Base-by-base conservation (phyloP, 176 grass and related monocot species). In the Aegilops sharonensis region DNA sequence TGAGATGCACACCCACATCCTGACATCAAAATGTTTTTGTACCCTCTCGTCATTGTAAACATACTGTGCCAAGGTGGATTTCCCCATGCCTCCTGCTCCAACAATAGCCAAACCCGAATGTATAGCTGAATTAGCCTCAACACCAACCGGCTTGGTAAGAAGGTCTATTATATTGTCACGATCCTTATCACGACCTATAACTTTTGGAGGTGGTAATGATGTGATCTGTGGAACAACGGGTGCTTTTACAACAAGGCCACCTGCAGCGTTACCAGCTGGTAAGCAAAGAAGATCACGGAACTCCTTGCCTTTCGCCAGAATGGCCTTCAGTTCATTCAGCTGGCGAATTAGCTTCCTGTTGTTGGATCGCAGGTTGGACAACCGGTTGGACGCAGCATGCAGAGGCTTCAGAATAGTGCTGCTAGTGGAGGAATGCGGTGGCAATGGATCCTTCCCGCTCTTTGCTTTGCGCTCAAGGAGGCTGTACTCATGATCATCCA, bases 401-500 rank as follows among this genome's bases (percentile, higher is more conserved):
- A 83, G 0, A 45, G 80, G 80, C 52, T 61, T 83, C 15, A 61
- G 8, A 45, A 83, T 71, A 1, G 62, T 20, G 11, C 1, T 54
- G 0, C 18, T 56, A 14, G 43, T 56, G 21, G 54, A 45, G 5
- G 5, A 2, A 63, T 40, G 8, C 2, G 1, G 37, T 1, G n/a
- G 56, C 0, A 4, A 12, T 3, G 36, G 2, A 18, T 24, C 24
- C 21, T 74, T 48, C 6, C 42, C 14, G 0, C 20, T 42, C 42
- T 43, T 82, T 0, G 32, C 70, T 9, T 60, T 68, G 13, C 31
- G 9, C 60, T 74, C 23, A 56, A 87, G 85, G 13, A 10, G 2
- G 9, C 39, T 35, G 62, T 88, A 88, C 36, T 83, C 45, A 0
- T 84, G 15, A 35, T 83, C 73, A 1, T 88, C 87, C 20, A 88